A percentile compares a stretch with the other conserved stretches of the same genome.
These are phyloP conservation scores for Collybiopsis confluens DNA, from an alignment of 768 basidiomycete species.

Conservation along the genomic window DNA sequence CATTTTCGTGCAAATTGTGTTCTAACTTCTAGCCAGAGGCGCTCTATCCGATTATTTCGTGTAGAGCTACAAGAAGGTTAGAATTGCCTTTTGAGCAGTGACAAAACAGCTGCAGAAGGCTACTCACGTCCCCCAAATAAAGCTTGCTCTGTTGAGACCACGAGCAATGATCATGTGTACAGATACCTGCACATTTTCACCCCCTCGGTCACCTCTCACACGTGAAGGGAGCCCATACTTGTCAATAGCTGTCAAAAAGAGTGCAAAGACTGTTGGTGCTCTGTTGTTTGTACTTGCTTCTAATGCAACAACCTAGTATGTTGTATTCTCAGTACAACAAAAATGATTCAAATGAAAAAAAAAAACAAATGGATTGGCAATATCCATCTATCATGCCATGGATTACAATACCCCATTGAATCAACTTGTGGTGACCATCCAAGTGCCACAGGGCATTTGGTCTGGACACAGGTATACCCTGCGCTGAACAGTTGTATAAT, in stretches of 20 bases:
- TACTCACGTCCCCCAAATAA: conserved; percentile 30
- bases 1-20: conserved; percentile 33
- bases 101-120: conserved; percentile 22
- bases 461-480: too few species aligned
- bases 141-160: conserved; percentile 25
- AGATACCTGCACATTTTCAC: conserved; percentile 30
- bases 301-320: conserved; percentile 21
- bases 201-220: conserved; percentile 28
- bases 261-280: conserved; percentile 21
- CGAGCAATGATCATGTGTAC: conserved; percentile 28
- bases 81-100: conserved; percentile 14
- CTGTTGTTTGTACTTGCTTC: conserved; percentile 23
- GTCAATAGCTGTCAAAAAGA: conserved; percentile 19
- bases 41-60: conserved; percentile 39
- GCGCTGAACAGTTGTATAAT: too few species aligned
- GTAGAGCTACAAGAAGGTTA: conserved; percentile 24
- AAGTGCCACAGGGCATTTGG: conserved; percentile 23
- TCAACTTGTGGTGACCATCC: conserved; percentile 23
- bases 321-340: not conserved
- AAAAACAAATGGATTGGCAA: conserved; percentile 18
- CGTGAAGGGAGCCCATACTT: conserved; percentile 25
- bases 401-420: conserved; percentile 24
- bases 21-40: conserved; percentile 41
- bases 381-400: conserved; percentile 28
- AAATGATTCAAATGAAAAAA: not conserved